Base-by-base conservation (phyloP, 176 grass and related monocot species). In the Hordeum marinum region DNA sequence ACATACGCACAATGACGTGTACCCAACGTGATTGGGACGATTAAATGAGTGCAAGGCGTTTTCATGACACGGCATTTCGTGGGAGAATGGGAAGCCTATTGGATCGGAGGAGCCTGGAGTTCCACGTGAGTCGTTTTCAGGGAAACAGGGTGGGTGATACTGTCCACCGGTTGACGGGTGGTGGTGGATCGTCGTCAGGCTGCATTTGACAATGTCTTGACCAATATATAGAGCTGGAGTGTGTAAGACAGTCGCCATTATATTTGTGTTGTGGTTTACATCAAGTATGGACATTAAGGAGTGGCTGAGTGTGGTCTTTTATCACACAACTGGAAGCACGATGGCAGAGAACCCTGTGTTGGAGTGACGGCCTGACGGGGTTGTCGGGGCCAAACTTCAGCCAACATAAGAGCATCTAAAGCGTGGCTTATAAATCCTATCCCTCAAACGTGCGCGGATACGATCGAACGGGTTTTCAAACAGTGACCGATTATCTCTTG, bases 121-220 rank as follows among this genome's bases (percentile, higher is more conserved):
- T 64, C 61, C 0, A 48, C 40, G 83, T 61, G 82, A 81, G 83
- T 81, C 83, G 12, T 13, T 52, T 1, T 89, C 71, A 35, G 9
- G 7, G 31, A 27, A 85, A 24, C 5, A 52, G 23, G 23, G 17
- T 17, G 8, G 71, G 6, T 69, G 23, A 59, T 85, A 26, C 7
- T 24, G 29, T 89, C 77, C 82, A 69, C 62, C 25, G 41, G 25
- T 41, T 65, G 31, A 60, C 6, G 40, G 61, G 80, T 85, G 87
- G 82, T 48, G 74, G 11, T 21, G 50, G 63, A 88, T 62, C 64
- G 21, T 7, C 18, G 26, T 41, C 45, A 13, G 11, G 11, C 39
- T 75, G 55, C 4, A 15, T 75, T 62, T 46, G 24, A 46, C 36
- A 61, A 46, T 45, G 62, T 43, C 60, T 11, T n/a, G 25, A n/a